phyloP scores from a whole-genome alignment of 306 rosid species.

The Vicia faba region DNA sequence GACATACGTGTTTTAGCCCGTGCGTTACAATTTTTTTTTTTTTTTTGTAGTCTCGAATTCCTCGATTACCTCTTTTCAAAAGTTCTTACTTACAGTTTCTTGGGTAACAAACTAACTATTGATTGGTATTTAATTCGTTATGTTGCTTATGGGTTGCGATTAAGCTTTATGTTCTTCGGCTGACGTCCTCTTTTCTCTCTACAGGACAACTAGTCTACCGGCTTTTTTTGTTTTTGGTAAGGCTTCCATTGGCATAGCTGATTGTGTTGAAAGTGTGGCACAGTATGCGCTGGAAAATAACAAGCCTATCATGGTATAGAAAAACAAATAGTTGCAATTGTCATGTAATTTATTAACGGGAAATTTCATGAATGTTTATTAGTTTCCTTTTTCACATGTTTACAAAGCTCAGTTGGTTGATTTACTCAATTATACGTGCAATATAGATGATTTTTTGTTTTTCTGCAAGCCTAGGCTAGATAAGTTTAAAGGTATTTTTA shows the following conservation, averaged over 20 bases:
- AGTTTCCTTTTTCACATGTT: constrained; percentile 14
- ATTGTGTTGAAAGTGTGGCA: constrained; percentile 55
- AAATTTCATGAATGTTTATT: constrained; percentile 16
- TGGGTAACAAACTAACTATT: neutral
- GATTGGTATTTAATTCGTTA: constrained; percentile 20
- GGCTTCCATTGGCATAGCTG: constrained; percentile 53
- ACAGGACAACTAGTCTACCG: constrained; percentile 81
- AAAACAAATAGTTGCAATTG: constrained; percentile 20
- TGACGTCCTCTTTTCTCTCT: constrained; percentile 33
- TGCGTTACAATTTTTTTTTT: constrained; percentile 43
- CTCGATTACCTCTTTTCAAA: neutral
- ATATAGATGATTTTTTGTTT: constrained; percentile 2
- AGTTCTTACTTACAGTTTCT: neutral
- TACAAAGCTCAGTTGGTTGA: neutral
- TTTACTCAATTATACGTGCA: constrained; percentile 3
- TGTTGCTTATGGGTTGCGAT: constrained; percentile 28
- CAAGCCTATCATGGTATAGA: constrained; percentile 64
- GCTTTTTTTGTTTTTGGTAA: constrained; percentile 79
- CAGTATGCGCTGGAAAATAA: constrained; percentile 44
- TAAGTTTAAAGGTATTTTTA: constrained; percentile 19
- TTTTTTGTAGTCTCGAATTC: neutral
- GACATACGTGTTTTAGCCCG: constrained; percentile 93
- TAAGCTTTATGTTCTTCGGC: constrained; percentile 7
- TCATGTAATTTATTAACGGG: constrained; percentile 10
- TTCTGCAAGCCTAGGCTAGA: constrained; percentile 3